Evolutionary conservation across 768 basidiomycete species (phyloP).

Genomic region (Xerocomus spinulosus): DNA sequence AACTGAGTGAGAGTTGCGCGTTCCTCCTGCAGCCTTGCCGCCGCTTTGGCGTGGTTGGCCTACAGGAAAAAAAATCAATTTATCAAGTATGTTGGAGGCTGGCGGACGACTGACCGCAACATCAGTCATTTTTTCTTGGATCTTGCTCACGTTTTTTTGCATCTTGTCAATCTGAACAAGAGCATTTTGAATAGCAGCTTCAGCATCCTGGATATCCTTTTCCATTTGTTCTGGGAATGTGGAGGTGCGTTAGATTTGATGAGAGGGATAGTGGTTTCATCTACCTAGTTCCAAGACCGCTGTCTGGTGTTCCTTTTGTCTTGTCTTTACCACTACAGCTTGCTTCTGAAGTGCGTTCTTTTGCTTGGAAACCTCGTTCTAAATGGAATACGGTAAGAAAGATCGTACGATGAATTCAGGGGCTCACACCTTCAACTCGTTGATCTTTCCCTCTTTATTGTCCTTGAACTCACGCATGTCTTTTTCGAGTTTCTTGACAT

Average conservation of each 20-base stretch:
- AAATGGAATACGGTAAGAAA: not conserved
- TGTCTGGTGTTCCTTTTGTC: constrained; percentile 88
- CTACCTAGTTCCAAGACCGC: constrained; percentile 82
- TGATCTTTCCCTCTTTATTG: constrained; percentile 96
- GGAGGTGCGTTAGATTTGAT: not conserved
- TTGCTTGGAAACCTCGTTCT: constrained; percentile 73
- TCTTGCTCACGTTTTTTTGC: constrained; percentile 56
- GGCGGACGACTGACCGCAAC: constrained; percentile 16
- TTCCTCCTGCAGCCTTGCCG: constrained; percentile 74
- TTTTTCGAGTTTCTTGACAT: constrained; percentile 83
- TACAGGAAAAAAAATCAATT: constrained; percentile 21
- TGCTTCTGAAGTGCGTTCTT: constrained; percentile 81
- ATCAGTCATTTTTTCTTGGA: constrained; percentile 44
- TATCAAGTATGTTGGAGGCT: not conserved
- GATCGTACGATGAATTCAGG: not conserved
- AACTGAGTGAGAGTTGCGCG: constrained; percentile 83
- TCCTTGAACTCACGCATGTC: constrained; percentile 99
- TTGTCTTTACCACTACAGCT: constrained; percentile 72
- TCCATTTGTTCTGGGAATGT: constrained; percentile 25
- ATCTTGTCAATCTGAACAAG: constrained; percentile 47
- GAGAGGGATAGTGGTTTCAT: constrained; percentile 16
- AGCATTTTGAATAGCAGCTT: constrained; percentile 28
- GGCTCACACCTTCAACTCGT: constrained; percentile 75
- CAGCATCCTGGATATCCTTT: constrained; percentile 25
- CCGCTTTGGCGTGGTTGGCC: constrained; percentile 59